phyloP scores from a whole-genome alignment of 768 basidiomycete species.

The Gymnopilus junonius region DNA sequence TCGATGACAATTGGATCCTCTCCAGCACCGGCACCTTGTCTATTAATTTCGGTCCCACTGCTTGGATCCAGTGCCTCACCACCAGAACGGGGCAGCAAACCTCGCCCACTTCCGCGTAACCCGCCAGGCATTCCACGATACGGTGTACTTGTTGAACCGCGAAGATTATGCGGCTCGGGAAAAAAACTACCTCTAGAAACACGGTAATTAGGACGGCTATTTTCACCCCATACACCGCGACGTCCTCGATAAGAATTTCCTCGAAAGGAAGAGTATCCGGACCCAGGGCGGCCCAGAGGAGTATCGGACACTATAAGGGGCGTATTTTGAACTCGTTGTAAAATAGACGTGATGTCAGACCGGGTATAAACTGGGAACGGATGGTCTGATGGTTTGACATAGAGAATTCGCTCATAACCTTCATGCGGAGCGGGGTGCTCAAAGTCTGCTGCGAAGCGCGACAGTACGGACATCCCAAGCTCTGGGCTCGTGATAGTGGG shows the following conservation, averaged over 20 bases:
- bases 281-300: constrained; percentile 10
- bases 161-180: constrained; percentile 15
- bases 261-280: constrained; percentile 13
- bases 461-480: constrained; percentile 62
- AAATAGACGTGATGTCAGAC: constrained; percentile 53
- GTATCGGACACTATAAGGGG: constrained; percentile 30
- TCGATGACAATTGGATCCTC: constrained; percentile 28
- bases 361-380: constrained; percentile 50
- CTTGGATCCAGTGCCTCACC: constrained; percentile 9
- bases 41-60: constrained; percentile 15
- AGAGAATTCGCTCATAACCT: constrained; percentile 66
- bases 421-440: constrained; percentile 58
- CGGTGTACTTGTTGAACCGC: constrained; percentile 17
- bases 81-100: constrained; percentile 9
- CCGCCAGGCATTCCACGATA: constrained; percentile 23
- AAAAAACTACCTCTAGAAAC: constrained; percentile 21
- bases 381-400: constrained; percentile 46
- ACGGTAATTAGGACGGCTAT: constrained; percentile 10
- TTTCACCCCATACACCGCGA: constrained; percentile 20
- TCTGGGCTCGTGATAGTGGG: constrained; percentile 74
- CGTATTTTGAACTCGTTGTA: constrained; percentile 54
- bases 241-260: constrained; percentile 22
- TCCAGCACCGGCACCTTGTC: constrained; percentile 20
- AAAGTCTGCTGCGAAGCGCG: constrained; percentile 67
- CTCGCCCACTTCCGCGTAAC: constrained; percentile 13